phyloP scores from a whole-genome alignment of 805 yeast genomes.

The Hemisphaericaspora nanyangensis region DNA sequence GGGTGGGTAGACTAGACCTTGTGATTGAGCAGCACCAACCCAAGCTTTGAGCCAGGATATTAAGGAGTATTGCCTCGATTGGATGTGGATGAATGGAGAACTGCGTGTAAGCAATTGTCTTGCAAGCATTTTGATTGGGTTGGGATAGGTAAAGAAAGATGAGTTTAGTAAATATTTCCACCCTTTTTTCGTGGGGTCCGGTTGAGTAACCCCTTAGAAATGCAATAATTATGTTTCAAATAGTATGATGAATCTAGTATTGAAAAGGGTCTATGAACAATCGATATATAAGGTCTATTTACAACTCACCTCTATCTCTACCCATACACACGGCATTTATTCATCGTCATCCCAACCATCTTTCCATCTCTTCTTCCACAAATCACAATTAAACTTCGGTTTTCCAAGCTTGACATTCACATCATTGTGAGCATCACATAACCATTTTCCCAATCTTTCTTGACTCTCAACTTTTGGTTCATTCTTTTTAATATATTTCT shows the following conservation, averaged over 20 bases:
- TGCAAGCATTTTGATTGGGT: slow-evolving; percentile 4
- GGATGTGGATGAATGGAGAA: background rate
- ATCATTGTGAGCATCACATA: slow-evolving; percentile 91
- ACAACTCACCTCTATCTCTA: too few species aligned
- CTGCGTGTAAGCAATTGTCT: slow-evolving; percentile 4
- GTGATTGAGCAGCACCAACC: slow-evolving; percentile 9
- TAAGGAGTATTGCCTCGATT: slow-evolving; percentile 3
- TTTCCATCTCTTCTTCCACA: slow-evolving; percentile 93
- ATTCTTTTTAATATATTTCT: slow-evolving; percentile 48
- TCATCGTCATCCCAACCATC: slow-evolving; percentile 73
- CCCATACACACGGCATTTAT: background rate
- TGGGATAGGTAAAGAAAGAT: background rate
- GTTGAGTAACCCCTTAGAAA: too few species aligned
- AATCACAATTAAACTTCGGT: slow-evolving; percentile 76
- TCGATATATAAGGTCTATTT: background rate
- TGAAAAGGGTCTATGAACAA: background rate
- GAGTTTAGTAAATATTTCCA: too few species aligned
- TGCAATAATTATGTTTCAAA: too few species aligned
- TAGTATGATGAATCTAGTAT: too few species aligned
- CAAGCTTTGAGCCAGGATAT: slow-evolving; percentile 8
- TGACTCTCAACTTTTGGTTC: slow-evolving; percentile 61
- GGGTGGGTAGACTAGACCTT: slow-evolving; percentile 39
- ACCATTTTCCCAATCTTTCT: slow-evolving; percentile 84
- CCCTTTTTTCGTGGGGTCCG: background rate
- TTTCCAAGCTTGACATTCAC: slow-evolving; percentile 89